Evolutionary conservation across 2,329 filamentous ascomycete species (phyloP).

Genomic region (Penicillium palitans): DNA sequence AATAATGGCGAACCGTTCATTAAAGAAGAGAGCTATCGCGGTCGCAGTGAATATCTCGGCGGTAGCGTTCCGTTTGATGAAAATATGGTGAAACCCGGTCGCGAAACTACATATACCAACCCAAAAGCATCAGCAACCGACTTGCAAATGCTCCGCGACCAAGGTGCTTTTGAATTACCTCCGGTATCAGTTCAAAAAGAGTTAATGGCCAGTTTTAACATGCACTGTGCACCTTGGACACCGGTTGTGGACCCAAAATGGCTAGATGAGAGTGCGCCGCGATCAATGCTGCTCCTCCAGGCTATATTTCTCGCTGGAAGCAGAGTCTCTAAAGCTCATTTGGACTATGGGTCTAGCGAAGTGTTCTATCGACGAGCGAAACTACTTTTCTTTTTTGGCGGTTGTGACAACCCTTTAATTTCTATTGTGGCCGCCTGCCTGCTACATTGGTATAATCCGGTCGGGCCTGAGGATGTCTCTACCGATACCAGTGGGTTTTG

Average conservation of each 20-base stretch:
- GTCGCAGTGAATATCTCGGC: conserved; percentile 28
- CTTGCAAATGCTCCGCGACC: conserved; percentile 26
- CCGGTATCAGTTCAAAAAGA: conserved; percentile 34
- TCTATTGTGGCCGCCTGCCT: conserved; percentile 42
- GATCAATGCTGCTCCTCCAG: conserved; percentile 33
- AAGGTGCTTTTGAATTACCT: conserved; percentile 28
- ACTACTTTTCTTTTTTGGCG: conserved; percentile 36
- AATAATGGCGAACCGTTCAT: conserved; percentile 23
- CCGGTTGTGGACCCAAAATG: conserved; percentile 45
- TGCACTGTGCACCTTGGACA: conserved; percentile 45
- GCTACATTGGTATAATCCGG: conserved; percentile 48
- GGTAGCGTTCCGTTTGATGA: conserved; percentile 31
- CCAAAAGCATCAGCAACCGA: conserved; percentile 23
- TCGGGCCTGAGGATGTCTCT: conserved; percentile 43
- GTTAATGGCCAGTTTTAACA: conserved; percentile 44
- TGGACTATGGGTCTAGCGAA: conserved; percentile 34
- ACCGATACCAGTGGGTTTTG: conserved; percentile 47
- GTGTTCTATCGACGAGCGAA: conserved; percentile 37
- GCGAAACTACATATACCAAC: conserved; percentile 25
- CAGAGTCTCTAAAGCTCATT: conserved; percentile 36
- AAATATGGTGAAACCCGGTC: conserved; percentile 31
- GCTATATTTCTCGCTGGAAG: conserved; percentile 46
- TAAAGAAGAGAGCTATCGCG: conserved; percentile 31
- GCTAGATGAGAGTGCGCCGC: conserved; percentile 35
- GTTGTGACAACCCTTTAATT: conserved; percentile 41